Conservation (phyloP, 148 eudicot species). For the Camellia granthamiana region DNA sequence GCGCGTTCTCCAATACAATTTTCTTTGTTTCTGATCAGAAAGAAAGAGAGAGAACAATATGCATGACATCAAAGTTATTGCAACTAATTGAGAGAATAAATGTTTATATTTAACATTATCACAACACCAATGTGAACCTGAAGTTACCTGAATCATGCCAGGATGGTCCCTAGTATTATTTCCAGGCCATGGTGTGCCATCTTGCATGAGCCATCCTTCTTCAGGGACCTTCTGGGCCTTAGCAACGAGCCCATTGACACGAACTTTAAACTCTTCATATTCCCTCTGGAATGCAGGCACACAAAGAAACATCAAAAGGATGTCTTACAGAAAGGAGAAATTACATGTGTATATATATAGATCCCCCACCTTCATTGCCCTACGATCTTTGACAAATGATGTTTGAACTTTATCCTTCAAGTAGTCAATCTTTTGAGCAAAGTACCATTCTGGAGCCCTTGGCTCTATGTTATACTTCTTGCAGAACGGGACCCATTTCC, state of each 20-base stretch:
- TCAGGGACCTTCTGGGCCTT: slow-evolving; percentile 66
- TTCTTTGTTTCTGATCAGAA: no score
- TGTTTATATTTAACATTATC: neutral
- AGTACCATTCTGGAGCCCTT: slow-evolving; percentile 91
- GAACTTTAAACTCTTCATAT: slow-evolving; percentile 72
- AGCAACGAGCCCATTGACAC: slow-evolving; percentile 58
- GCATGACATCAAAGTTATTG: neutral
- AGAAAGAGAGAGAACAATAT: neutral
- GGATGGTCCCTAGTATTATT: slow-evolving; percentile 74
- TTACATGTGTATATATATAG: neutral
- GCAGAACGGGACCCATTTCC: slow-evolving; percentile 86
- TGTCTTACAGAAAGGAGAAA: neutral
- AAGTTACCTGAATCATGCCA: slow-evolving; percentile 73
- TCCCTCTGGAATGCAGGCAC: slow-evolving; percentile 47
- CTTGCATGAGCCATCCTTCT: slow-evolving; percentile 78
- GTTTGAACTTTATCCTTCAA: slow-evolving; percentile 69
- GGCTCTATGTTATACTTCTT: slow-evolving; percentile 84
- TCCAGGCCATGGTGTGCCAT: slow-evolving; percentile 77
- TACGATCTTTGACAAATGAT: slow-evolving; percentile 79
- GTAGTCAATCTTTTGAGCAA: slow-evolving; percentile 70
- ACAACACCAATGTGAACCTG: neutral
- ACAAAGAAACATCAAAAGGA: neutral
- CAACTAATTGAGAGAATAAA: neutral
- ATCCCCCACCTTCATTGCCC: slow-evolving; percentile 76
- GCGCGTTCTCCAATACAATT: no score